phyloP scores from a whole-genome alignment of 2,329 filamentous ascomycete species.

The Penicillium hordei region DNA sequence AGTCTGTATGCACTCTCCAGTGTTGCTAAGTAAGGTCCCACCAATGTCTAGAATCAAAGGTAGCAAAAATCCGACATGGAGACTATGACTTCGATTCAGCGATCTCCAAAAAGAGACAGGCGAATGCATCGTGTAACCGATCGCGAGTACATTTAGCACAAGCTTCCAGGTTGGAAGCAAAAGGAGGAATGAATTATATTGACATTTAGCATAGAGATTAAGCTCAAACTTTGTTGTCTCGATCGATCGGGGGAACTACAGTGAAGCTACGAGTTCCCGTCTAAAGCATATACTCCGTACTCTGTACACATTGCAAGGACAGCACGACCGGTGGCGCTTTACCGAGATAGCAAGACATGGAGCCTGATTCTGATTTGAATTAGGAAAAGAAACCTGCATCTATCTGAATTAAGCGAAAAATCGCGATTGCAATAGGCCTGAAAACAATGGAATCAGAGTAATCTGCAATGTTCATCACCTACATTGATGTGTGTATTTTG shows the following conservation, averaged over 20 bases:
- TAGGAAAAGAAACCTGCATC: background rate
- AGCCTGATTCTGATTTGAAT: background rate
- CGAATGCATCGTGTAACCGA: background rate
- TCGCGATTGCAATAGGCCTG: constrained; percentile 3
- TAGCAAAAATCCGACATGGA: background rate
- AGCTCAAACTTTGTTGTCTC: constrained; percentile 19
- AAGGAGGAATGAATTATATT: background rate
- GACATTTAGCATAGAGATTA: constrained; percentile 9
- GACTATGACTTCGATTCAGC: background rate
- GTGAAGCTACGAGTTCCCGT: constrained; percentile 15
- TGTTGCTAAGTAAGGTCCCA: background rate
- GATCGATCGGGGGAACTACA: constrained; percentile 22
- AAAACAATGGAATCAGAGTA: constrained; percentile 13
- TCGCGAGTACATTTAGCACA: background rate
- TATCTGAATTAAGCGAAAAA: background rate
- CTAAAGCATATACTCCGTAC: background rate
- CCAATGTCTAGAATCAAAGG: background rate
- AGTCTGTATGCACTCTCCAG: background rate
- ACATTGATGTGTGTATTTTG: background rate
- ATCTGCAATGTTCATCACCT: constrained; percentile 15
- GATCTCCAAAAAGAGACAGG: background rate
- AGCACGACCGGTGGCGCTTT: constrained; percentile 1
- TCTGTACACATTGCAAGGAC: constrained; percentile 12
- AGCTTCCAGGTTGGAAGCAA: background rate
- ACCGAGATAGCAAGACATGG: background rate